These are phyloP conservation scores for Tuber umbilicatum DNA, from an alignment of 495 filamentous ascomycete genomes.

Conservation along the genomic window DNA sequence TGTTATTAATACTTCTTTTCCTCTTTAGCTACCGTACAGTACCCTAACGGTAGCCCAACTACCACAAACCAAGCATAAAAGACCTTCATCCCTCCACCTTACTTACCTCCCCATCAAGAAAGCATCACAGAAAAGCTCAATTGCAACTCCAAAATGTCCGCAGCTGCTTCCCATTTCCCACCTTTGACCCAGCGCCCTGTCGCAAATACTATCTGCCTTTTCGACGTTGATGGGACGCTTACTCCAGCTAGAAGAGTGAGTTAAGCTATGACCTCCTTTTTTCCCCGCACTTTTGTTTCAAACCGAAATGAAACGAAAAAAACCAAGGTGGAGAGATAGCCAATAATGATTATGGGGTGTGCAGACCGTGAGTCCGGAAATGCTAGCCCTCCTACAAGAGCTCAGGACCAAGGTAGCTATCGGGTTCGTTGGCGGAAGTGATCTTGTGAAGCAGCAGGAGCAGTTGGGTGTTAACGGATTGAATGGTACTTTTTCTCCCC, in stretches of 20 bases:
- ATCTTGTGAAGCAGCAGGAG: constrained; percentile 90
- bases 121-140: neutral
- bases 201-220: constrained; percentile 83
- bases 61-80: constrained; percentile 1
- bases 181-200: constrained; percentile 72
- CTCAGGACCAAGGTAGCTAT: constrained; percentile 87
- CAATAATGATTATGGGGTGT: constrained; percentile 15
- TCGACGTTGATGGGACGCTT: constrained; percentile 88
- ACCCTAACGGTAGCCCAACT: neutral
- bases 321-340: constrained; percentile 6
- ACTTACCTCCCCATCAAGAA: constrained; percentile 8
- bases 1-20: neutral
- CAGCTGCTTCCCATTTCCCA: constrained; percentile 50
- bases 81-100: constrained; percentile 1
- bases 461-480: constrained; percentile 60
- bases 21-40: neutral
- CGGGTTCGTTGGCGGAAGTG: constrained; percentile 80
- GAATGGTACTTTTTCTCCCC: constrained; percentile 36
- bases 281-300: constrained; percentile 2
- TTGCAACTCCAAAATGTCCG: constrained; percentile 29
- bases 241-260: constrained; percentile 67
- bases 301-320: neutral
- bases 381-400: constrained; percentile 67
- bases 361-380: constrained; percentile 65
- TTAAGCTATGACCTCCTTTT: constrained; percentile 20